Percentiles rank a stretch among this genome's conserved stretches.
Evolutionary conservation across 2,329 filamentous ascomycete genomes (phyloP).

Genomic region (Aspergillus eucalypticola): DNA sequence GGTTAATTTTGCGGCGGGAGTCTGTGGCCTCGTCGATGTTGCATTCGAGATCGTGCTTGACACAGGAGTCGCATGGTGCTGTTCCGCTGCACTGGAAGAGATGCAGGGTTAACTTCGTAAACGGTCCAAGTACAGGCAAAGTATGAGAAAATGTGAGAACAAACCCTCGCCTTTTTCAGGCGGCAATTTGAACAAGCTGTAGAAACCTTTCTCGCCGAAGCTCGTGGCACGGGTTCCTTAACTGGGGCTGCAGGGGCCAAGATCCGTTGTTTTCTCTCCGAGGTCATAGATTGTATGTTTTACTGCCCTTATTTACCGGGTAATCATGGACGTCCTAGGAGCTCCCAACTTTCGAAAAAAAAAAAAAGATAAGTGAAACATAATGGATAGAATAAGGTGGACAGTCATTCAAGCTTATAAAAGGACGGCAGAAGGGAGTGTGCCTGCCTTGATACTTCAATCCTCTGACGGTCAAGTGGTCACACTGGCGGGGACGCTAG

Average conservation of each 20-base stretch:
- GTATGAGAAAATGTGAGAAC: neutral
- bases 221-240: neutral
- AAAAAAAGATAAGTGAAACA: neutral
- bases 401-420: neutral
- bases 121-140: too few relatives aligned
- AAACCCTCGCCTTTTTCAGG: neutral
- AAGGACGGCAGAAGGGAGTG: neutral
- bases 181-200: neutral
- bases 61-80: conserved; percentile 26
- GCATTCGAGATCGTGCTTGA: conserved; percentile 22
- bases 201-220: neutral
- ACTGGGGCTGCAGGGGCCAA: neutral
- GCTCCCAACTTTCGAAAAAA: neutral
- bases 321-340: neutral
- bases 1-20: conserved; percentile 23
- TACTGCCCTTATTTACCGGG: neutral
- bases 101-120: neutral
- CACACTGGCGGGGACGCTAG: neutral
- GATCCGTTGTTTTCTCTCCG: neutral
- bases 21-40: conserved; percentile 26
- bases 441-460: neutral
- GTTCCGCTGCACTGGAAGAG: conserved; percentile 33
- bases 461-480: neutral
- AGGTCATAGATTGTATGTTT: neutral
- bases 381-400: neutral